Percentiles rank a stretch among this genome's conserved stretches.
phyloP scores from a whole-genome alignment of 495 filamentous ascomycete species.

The Rhizodiscina lignyota region DNA sequence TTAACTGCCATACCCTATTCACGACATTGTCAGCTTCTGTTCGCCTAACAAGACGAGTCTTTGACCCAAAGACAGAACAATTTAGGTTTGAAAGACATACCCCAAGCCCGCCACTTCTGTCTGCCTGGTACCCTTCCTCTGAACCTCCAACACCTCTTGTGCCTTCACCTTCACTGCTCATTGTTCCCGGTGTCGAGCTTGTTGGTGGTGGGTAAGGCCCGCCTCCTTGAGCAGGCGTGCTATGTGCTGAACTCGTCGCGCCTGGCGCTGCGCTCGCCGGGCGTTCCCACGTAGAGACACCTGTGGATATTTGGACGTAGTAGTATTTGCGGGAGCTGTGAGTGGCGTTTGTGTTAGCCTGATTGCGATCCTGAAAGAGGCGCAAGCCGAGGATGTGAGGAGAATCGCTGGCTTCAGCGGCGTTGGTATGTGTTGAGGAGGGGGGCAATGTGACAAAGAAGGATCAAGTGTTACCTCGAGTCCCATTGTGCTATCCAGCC shows the following conservation, averaged over 20 bases:
- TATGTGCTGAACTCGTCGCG: conserved; percentile 11
- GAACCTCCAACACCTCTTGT: conserved; percentile 19
- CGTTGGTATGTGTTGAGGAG: too few relatives aligned
- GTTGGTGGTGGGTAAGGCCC: conserved; percentile 15
- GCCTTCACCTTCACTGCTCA: conserved; percentile 6
- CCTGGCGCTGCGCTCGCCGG: conserved; percentile 19
- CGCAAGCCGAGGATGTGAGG: too few relatives aligned
- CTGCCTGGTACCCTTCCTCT: conserved; percentile 7
- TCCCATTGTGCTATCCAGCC: conserved; percentile 19
- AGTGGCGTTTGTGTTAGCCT: not conserved
- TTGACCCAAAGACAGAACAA: not conserved
- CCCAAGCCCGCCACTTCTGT: conserved; percentile 17
- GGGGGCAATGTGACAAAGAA: too few relatives aligned
- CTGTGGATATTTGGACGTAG: conserved; percentile 25
- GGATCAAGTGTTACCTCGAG: too few relatives aligned
- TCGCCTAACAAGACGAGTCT: conserved; percentile 2
- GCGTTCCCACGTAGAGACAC: conserved; percentile 23
- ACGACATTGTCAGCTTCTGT: not conserved
- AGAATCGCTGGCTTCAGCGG: too few relatives aligned
- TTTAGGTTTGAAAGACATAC: conserved; percentile 10
- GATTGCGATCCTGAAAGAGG: too few relatives aligned
- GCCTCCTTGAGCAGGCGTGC: conserved; percentile 16
- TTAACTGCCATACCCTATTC: conserved; percentile 24
- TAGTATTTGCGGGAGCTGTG: conserved; percentile 17
- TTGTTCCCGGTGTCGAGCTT: conserved; percentile 6